Base-by-base conservation (phyloP, 768 basidiomycete genomes). In the Mycena crocata region DNA sequence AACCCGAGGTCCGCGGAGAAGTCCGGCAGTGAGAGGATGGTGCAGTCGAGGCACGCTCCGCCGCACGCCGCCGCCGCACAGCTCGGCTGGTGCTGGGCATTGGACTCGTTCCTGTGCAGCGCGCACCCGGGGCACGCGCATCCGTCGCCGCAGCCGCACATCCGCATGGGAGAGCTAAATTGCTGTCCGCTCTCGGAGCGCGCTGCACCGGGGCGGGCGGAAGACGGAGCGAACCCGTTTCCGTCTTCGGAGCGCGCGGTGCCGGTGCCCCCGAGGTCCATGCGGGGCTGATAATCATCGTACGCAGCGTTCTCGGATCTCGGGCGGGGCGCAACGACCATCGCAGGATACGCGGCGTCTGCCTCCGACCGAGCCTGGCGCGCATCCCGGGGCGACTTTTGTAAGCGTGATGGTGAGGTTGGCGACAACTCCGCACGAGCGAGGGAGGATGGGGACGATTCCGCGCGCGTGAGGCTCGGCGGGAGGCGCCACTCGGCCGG, bases 71-170 rank as follows among this genome's bases (percentile, higher is more conserved):
- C 68, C 3, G 82, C 78, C 7, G 66, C 64, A 63, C 85, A 85
- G 77, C 76, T 82, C 23, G 46, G 21, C 26, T 78, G 68, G 44
- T 83, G 76, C 76, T 83, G 74, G 65, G 76, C 54, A 73, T 77
- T 2, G 85, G 77, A 13, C 78, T 69, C 76, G 28, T 51, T 50
- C 8, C 70, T 85, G 68, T 91, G 89, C 44, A 89, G 81, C 50
- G 83, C 73, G 68, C 90, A 92, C 9, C 90, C 91, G 1, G 89
- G 86, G 68, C 91, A 93, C 23, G 81, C 76, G 73, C 91, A 92
- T 3, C 77, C 78, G 55, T 88, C 85, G 26, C 90, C 90, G 70
- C 91, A 93, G 28, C 83, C 82, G 72, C 91, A 93, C 1, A 81
- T 52, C 0, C 64, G 64, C 50, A 62, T 51, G 85, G n/a, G n/a